phyloP scores from a whole-genome alignment of 2,329 filamentous ascomycete genomes.

The Aplosporella prunicola region DNA sequence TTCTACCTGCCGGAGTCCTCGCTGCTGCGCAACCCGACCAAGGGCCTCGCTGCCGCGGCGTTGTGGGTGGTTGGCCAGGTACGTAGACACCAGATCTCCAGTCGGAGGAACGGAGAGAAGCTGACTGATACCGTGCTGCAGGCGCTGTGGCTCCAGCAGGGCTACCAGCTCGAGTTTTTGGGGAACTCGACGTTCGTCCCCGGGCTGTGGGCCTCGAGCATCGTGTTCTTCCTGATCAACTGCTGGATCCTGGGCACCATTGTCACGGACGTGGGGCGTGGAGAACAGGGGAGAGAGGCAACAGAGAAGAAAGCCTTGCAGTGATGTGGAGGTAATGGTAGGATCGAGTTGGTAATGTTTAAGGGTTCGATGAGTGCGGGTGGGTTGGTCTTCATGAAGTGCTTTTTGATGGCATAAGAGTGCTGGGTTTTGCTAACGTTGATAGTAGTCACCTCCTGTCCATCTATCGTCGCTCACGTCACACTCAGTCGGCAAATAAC shows the following conservation, averaged over 20 bases:
- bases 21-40: slow-evolving; percentile 48
- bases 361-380: no score
- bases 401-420: no score
- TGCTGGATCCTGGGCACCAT: slow-evolving; percentile 79
- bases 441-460: no score
- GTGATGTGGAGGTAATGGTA: no score
- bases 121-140: slow-evolving; percentile 9
- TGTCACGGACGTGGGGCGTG: slow-evolving; percentile 57
- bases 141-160: slow-evolving; percentile 41
- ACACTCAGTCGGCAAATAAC: no score
- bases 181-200: slow-evolving; percentile 77
- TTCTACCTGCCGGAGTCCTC: slow-evolving; percentile 79
- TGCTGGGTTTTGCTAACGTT: no score
- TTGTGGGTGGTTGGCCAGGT: slow-evolving; percentile 70
- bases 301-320: no score
- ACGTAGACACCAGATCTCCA: slow-evolving; percentile 14
- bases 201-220: slow-evolving; percentile 65
- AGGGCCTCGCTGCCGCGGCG: slow-evolving; percentile 56
- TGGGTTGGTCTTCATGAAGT: no score
- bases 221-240: slow-evolving; percentile 78
- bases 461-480: no score
- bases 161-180: slow-evolving; percentile 45
- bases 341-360: no score
- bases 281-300: background rate
- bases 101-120: no score